These are phyloP conservation scores for Globisporangium paroecandrum DNA, from an alignment of 352 stramenopile species.

Conservation along the genomic window DNA sequence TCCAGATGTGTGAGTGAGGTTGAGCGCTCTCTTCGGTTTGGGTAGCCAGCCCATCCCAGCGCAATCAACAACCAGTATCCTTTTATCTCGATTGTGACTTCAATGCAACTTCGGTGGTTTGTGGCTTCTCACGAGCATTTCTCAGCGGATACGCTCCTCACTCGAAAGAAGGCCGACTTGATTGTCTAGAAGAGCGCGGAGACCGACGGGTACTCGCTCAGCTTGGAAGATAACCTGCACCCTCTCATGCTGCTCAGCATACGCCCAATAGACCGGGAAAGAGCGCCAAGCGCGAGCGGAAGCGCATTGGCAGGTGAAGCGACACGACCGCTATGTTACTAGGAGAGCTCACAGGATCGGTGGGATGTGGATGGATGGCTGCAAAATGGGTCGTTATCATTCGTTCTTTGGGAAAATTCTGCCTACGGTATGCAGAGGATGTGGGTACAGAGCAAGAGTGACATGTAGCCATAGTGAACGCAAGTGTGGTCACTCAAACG, in stretches of 20 bases:
- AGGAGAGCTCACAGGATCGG: no score
- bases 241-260: no score
- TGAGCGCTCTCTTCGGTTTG: neutral
- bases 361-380: neutral
- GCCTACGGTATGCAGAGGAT: neutral
- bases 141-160: neutral
- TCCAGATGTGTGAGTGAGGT: neutral
- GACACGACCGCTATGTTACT: no score
- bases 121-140: neutral
- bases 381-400: neutral
- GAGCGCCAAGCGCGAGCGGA: no score
- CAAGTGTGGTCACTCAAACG: neutral
- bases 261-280: no score
- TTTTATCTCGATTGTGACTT: no score
- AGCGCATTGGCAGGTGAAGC: no score
- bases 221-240: no score
- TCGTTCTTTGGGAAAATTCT: constrained; percentile 8
- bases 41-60: neutral
- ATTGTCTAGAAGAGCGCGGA: neutral
- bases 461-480: neutral
- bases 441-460: constrained; percentile 10
- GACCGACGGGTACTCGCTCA: no score
- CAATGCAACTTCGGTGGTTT: no score
- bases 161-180: neutral
- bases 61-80: neutral